Base-by-base conservation (phyloP, 192 early-diverging fungal genomes). In the Coemansia sp. region DNA sequence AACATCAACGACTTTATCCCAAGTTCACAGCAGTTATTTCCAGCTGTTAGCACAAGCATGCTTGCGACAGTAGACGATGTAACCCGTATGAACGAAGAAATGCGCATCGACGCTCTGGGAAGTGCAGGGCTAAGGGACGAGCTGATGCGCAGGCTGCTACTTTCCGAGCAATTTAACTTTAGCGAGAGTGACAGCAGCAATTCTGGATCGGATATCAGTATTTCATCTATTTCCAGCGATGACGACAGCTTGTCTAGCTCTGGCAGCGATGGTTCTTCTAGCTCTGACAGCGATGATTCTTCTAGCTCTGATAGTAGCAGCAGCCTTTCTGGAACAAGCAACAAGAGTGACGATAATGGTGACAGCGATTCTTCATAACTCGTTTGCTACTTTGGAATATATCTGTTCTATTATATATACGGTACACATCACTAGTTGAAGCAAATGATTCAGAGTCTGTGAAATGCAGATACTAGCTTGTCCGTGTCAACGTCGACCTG, bases 401-500 rank as follows among this genome's bases (percentile, higher is more conserved):
- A 11, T 43, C 12, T 43, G 3, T 8, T 43, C 16, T 43, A 43
- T 43, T 43, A 0, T 43, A 43, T 43, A 4, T 16, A 43, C 8
- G 41, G 3, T 43, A 43, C 16, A 11, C 12, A 43, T 43, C 41
- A 43, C 12, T n/a, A 16, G 41, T n/a, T 43, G 6, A 31, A 31
- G 29, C 29, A 31, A 31, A 31, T 7, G 6, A 17, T 21, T 41
- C 31, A 55, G 25, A 21, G 35, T 49, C 57, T 57, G 57, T 27
- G 45, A n/a, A 69, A 26, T 10, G 55, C 31, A 22, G 71, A 50
- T 5, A 47, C 50, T 3, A 72, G 25, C 38, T 19, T 68, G 31
- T 67, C 68, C 10, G 72, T 14, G 22, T 61, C 61, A 17, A 73
- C 23, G 25, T 73, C 68, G 49, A 70, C 31, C 38, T 64, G 58